A percentile compares a stretch with the other conserved stretches of the same genome.
Conservation (phyloP, 305 asterid genomes). For the Salvia sclarea region DNA sequence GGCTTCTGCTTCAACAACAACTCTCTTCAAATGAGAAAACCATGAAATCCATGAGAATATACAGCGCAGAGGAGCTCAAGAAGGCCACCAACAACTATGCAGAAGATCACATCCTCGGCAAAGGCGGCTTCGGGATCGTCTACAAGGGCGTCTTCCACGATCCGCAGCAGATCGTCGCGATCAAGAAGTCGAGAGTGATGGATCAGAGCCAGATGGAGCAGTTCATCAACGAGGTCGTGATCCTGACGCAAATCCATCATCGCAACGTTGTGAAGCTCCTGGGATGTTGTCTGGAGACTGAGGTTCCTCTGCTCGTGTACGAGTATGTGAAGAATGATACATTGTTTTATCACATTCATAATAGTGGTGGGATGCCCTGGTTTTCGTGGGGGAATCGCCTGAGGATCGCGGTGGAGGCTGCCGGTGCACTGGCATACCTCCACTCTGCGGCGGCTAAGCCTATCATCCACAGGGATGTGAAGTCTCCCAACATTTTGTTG, state of each 20-base stretch:
- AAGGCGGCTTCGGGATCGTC: constrained; percentile 46
- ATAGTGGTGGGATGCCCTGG: constrained; percentile 20
- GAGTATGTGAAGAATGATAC: constrained; percentile 46
- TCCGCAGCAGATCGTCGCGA: constrained; percentile 37
- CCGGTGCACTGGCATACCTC: constrained; percentile 42
- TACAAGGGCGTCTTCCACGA: constrained; percentile 44
- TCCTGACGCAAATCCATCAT: constrained; percentile 45
- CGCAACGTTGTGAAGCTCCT: constrained; percentile 44
- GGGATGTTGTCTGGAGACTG: constrained; percentile 55
- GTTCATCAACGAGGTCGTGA: constrained; percentile 50
- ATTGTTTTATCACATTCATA: constrained; percentile 42
- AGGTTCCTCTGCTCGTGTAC: constrained; percentile 49
- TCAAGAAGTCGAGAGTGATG: constrained; percentile 44
- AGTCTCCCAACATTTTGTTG: constrained; percentile 41
- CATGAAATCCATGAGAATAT: constrained; percentile 40
- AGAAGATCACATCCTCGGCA: constrained; percentile 42
- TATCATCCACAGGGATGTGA: constrained; percentile 44
- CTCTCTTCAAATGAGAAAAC: constrained; percentile 29
- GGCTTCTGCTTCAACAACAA: constrained; percentile 5
- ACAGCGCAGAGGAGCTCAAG: constrained; percentile 44
- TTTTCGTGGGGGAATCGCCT: constrained; percentile 41
- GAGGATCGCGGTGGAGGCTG: constrained; percentile 41
- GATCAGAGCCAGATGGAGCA: constrained; percentile 46
- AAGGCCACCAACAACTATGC: constrained; percentile 51
- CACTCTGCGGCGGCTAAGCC: constrained; percentile 46